These are phyloP conservation scores for Cladophialophora exuberans DNA, from an alignment of 2,329 filamentous ascomycete genomes.

Conservation along the genomic window DNA sequence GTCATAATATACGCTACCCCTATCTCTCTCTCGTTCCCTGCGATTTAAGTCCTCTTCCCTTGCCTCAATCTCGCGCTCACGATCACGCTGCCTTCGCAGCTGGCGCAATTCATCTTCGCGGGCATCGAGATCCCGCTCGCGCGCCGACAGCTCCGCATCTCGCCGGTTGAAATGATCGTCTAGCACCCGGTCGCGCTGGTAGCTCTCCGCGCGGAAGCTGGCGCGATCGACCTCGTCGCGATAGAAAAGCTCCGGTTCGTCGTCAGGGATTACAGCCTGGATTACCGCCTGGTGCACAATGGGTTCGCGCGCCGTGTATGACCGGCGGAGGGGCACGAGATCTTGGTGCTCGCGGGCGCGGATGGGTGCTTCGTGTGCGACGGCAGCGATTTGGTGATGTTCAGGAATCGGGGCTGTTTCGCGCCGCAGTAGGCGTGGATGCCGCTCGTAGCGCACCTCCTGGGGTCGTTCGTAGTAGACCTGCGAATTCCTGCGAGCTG, in stretches of 20 bases:
- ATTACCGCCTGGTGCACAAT: conserved; percentile 14
- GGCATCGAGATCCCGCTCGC: conserved; percentile 14
- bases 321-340: conserved; percentile 12
- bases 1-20: conserved; percentile 14
- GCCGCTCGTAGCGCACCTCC: conserved; percentile 20
- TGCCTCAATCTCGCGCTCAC: conserved; percentile 1
- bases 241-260: conserved; percentile 17
- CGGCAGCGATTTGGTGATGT: conserved; percentile 19
- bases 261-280: no score
- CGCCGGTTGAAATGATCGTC: conserved; percentile 18
- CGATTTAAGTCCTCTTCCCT: no score
- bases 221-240: conserved; percentile 19
- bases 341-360: conserved; percentile 10
- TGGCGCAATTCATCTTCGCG: conserved; percentile 13
- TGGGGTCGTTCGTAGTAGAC: conserved; percentile 16
- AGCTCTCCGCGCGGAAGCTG: conserved; percentile 17
- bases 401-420: conserved; percentile 20
- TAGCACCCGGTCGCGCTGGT: conserved; percentile 21
- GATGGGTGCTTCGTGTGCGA: conserved; percentile 11
- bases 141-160: conserved; percentile 8
- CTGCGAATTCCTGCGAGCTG: conserved; percentile 10
- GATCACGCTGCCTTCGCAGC: conserved; percentile 1
- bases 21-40: no score
- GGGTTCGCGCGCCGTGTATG: conserved; percentile 10
- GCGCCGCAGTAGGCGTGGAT: conserved; percentile 16